Conservation (phyloP, 2,329 filamentous ascomycete genomes). For the Diaporthe humulicola region DNA sequence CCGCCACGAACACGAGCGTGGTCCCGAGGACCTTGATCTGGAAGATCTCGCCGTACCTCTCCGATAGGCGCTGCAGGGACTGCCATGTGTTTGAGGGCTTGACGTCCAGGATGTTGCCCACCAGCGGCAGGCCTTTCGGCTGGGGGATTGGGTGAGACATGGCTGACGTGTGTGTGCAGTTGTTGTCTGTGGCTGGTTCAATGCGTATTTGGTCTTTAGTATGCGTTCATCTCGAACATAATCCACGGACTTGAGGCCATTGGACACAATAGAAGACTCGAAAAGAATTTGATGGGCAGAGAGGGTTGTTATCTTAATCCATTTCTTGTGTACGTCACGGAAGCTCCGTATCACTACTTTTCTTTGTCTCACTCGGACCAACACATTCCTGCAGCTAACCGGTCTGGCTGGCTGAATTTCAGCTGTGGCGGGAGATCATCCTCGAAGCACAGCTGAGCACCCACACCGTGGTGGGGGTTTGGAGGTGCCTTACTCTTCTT, state of each 20-base stretch:
- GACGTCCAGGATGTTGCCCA: conserved; percentile 66
- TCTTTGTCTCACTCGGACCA: conserved; percentile 10
- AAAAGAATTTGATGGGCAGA: neutral
- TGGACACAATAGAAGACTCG: neutral
- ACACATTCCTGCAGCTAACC: conserved; percentile 27
- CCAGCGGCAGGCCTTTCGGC: conserved; percentile 62
- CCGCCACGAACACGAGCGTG: conserved; percentile 57
- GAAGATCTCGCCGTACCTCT: conserved; percentile 63
- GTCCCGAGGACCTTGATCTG: conserved; percentile 57
- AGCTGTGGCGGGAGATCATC: conserved; percentile 25
- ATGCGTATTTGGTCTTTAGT: neutral
- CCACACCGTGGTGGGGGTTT: neutral
- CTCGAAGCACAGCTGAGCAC: neutral
- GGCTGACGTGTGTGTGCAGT: conserved; percentile 7
- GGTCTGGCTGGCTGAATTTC: neutral
- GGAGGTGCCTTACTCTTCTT: neutral
- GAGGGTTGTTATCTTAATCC: neutral
- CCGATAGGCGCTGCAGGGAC: conserved; percentile 61
- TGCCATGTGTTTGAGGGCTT: conserved; percentile 63
- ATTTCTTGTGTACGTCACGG: neutral
- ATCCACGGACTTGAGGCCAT: no score
- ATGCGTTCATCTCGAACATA: neutral
- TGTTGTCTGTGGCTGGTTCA: neutral
- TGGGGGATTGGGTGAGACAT: conserved; percentile 64
- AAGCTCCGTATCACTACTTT: conserved; percentile 26